Evolutionary conservation across 1,284 basidiomycete species (phyloP), one percentile per base, ranked within the genome.

Genomic region (Austroboletus niveus): DNA sequence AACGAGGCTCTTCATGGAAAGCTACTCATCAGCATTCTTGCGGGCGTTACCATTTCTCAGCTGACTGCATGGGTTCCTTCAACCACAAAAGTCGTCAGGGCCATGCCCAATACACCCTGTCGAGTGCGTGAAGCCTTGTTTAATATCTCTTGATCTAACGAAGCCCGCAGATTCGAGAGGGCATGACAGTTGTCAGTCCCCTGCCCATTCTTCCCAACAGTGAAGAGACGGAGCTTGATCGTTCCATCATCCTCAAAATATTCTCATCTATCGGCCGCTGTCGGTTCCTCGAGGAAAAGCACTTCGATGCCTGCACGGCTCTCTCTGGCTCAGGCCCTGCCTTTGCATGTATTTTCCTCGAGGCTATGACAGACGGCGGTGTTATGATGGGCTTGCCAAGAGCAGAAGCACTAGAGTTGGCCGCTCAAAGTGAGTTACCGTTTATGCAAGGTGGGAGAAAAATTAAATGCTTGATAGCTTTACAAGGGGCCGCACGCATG

Each of bases 361-460:
- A 99, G 71, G 96, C 97, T 1, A 98, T 99, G 94, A 89, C 94
- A 2, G 97, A 99, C 71, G 97, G 97, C 32, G 97, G 94, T 31
- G 97, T 99, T 41, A 99, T 99, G 97, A 99, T 99, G 97, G 97
- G 97, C 29, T 75, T 99, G 43, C 97, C 97, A 3, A 79, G 97
- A 55, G 81, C 86, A 1, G 96, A 98, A 70, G 95, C 97, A 5
- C 72, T 98, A 36, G 97, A 99, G 68, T 74, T 99, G 48, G 96
- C 97, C 42, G 89, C 96, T 45, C 97, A 99, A 73, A 95, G 94
- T 96, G 70, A 66, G 85, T 72, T n/a, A n/a, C 27, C 35, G 34
- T 17, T n/a, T 35, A 45, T 38, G 10, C 34, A 15, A 12, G 45
- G 45, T 31, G 10, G 27, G 36, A 12, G 10, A 32, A 27, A 30